These are phyloP conservation scores for Aspergillus sparsus DNA, from an alignment of 495 filamentous ascomycete genomes.

Conservation along the genomic window DNA sequence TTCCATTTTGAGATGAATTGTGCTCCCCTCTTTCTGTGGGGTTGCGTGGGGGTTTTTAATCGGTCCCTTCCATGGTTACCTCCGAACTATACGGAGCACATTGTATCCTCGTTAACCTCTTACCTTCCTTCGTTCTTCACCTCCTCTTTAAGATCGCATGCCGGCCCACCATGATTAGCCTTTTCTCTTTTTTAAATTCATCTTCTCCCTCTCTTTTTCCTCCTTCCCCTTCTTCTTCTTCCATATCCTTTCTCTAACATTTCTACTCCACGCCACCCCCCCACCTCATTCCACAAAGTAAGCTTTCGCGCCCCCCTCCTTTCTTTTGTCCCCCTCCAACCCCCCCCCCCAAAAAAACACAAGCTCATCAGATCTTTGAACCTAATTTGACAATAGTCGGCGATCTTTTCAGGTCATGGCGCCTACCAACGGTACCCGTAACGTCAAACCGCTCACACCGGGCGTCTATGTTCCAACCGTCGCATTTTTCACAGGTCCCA, in stretches of 20 bases:
- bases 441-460: constrained; percentile 35
- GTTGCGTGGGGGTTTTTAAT: constrained; percentile 18
- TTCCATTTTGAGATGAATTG: neutral
- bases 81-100: neutral
- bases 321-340: neutral
- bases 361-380: neutral
- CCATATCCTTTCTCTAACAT: constrained; percentile 7
- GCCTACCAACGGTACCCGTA: constrained; percentile 26
- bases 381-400: neutral
- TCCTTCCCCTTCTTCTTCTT: constrained; percentile 1
- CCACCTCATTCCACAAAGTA: constrained; percentile 16
- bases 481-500: constrained; percentile 61
- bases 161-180: constrained; percentile 8
- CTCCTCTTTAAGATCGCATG: constrained; percentile 3
- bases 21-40: constrained; percentile 17
- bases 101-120: neutral
- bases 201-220: neutral
- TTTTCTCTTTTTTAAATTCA: constrained; percentile 9
- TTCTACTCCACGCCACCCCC: constrained; percentile 2
- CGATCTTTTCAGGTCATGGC: constrained; percentile 9
- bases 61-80: neutral
- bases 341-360: neutral
- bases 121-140: neutral
- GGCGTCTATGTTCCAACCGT: constrained; percentile 72
- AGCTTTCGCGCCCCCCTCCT: neutral